Conservation (phyloP, 352 stramenopile genomes). For the Globisporangium heterothallicum region DNA sequence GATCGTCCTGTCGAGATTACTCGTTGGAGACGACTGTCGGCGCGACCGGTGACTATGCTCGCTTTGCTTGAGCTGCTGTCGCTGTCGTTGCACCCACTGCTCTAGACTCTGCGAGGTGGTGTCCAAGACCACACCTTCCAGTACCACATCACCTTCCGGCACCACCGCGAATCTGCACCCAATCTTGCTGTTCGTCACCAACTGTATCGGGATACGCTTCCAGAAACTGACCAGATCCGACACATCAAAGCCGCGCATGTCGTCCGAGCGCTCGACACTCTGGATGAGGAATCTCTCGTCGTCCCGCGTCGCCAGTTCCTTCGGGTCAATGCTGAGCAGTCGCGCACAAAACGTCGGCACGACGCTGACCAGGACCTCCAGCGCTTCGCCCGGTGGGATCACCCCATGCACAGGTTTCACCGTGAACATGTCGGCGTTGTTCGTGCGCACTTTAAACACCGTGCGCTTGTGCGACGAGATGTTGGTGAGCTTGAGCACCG, state of each 20-base stretch:
- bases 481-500: conserved; percentile 43
- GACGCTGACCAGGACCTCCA: conserved; percentile 37
- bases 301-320: conserved; percentile 27
- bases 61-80: conserved; percentile 14
- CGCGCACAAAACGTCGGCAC: conserved; percentile 21
- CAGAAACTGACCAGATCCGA: conserved; percentile 40
- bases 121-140: too few relatives aligned
- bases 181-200: conserved; percentile 59
- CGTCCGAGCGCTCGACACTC: conserved; percentile 38
- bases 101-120: conserved; percentile 10
- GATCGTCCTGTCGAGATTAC: conserved; percentile 11
- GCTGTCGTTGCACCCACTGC: conserved; percentile 14
- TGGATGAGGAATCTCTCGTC: conserved; percentile 54
- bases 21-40: not conserved
- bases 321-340: conserved; percentile 27
- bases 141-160: too few relatives aligned
- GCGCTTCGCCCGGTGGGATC: conserved; percentile 29
- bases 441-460: conserved; percentile 74
- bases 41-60: conserved; percentile 11
- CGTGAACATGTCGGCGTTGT: conserved; percentile 68
- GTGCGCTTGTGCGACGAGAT: conserved; percentile 52
- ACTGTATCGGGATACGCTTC: conserved; percentile 45
- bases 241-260: conserved; percentile 39
- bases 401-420: conserved; percentile 65
- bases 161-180: conserved; percentile 59